Conservation (phyloP, 208 protist genomes). For the Strigomonas culicis region DNA sequence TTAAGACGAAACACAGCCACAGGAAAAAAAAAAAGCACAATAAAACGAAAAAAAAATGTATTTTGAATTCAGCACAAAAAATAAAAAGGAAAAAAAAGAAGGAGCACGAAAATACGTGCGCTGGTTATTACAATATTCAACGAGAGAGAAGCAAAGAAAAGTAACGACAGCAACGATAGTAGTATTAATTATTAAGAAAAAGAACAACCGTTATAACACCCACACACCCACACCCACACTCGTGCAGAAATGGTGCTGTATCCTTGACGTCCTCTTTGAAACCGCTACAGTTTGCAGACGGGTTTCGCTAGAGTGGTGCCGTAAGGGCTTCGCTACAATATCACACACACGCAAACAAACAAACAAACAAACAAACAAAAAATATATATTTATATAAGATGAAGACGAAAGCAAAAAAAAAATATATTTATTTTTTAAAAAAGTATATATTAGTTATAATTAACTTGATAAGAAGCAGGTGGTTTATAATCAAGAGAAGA, state of each 20-base stretch:
- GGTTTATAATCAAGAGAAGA: too few species aligned
- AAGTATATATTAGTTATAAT: not conserved
- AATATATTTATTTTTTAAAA: not conserved
- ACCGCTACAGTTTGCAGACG: too few species aligned
- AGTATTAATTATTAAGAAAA: not conserved
- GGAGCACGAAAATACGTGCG: slow-evolving; percentile 5
- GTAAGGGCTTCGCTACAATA: too few species aligned
- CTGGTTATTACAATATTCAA: not conserved
- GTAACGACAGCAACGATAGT: not conserved
- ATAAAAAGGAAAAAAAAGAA: slow-evolving; percentile 17
- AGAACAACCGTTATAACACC: not conserved
- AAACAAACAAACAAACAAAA: not conserved
- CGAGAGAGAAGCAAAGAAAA: slow-evolving; percentile 8
- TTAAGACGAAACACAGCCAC: slow-evolving; percentile 2
- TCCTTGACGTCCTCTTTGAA: too few species aligned
- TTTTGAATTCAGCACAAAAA: not conserved
- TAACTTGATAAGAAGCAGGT: too few species aligned
- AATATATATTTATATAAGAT: not conserved
- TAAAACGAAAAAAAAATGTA: slow-evolving; percentile 12
- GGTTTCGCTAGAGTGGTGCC: too few species aligned
- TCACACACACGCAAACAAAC: too few species aligned
- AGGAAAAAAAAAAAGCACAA: slow-evolving; percentile 6
- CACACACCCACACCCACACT: slow-evolving; percentile 7
- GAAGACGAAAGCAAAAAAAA: slow-evolving; percentile 11
- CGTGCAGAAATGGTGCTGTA: not conserved